phyloP scores from a whole-genome alignment of 805 yeast species.

The Metschnikowia borealis region DNA sequence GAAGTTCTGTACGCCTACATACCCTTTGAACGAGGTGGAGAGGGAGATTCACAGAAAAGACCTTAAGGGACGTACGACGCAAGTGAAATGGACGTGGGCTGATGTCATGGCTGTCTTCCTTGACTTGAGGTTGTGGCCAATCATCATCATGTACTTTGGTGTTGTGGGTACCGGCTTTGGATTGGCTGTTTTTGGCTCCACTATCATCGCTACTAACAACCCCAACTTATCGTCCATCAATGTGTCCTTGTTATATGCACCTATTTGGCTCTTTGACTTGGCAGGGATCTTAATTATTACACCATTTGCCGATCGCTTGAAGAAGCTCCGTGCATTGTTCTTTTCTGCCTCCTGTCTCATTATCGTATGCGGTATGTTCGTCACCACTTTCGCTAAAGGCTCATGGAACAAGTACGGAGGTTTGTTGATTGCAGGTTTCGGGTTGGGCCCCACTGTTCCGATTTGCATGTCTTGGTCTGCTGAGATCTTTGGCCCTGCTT shows the following conservation, averaged over 20 bases:
- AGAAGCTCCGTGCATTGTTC: conserved; percentile 53
- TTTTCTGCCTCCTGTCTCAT: conserved; percentile 61
- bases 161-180: conserved; percentile 92
- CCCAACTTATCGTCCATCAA: conserved; percentile 60
- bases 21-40: conserved; percentile 55
- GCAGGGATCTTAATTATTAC: conserved; percentile 71
- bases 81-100: conserved; percentile 51
- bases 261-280: conserved; percentile 85
- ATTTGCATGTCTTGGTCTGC: conserved; percentile 81
- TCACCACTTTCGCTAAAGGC: conserved; percentile 69
- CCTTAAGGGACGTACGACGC: conserved; percentile 49
- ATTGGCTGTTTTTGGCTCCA: conserved; percentile 78
- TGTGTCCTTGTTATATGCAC: conserved; percentile 76
- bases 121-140: conserved; percentile 74
- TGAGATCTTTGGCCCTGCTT: conserved; percentile 62
- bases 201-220: conserved; percentile 63
- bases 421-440: conserved; percentile 75
- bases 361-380: conserved; percentile 70
- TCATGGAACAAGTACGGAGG: conserved; percentile 81
- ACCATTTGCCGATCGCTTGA: conserved; percentile 73
- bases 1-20: conserved; percentile 26
- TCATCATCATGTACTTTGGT: conserved; percentile 85
- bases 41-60: conserved; percentile 54
- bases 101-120: conserved; percentile 53
- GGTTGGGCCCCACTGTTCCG: conserved; percentile 89